These are phyloP conservation scores for Aspergillus floridensis DNA, from an alignment of 2,329 filamentous ascomycete genomes.

Conservation along the genomic window DNA sequence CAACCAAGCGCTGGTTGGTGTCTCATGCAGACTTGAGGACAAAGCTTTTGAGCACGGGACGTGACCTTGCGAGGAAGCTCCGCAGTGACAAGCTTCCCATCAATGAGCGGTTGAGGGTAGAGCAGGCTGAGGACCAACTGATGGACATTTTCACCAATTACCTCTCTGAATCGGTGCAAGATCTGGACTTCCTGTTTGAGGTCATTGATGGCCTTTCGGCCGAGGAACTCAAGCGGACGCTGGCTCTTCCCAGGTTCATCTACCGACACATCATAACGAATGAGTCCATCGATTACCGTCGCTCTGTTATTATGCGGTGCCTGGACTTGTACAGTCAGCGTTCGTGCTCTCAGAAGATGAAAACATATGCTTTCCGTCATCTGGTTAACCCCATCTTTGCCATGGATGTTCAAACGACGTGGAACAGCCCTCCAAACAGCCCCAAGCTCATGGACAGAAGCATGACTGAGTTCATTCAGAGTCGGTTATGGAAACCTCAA, in stretches of 20 bases:
- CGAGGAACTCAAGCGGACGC: conserved; percentile 75
- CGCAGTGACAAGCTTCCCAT: conserved; percentile 67
- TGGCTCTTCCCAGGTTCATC: conserved; percentile 75
- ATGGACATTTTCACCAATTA: conserved; percentile 82
- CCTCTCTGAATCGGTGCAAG: conserved; percentile 68
- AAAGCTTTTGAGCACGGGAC: conserved; percentile 63
- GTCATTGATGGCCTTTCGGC: conserved; percentile 80
- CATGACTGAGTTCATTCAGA: conserved; percentile 86
- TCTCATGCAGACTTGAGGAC: conserved; percentile 57
- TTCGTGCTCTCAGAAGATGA: conserved; percentile 78
- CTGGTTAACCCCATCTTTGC: conserved; percentile 94
- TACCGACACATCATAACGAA: conserved; percentile 81
- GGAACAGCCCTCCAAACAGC: conserved; percentile 57
- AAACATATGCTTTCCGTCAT: conserved; percentile 87
- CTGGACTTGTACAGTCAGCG: conserved; percentile 82
- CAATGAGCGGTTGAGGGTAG: conserved; percentile 74
- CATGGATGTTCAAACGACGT: conserved; percentile 89
- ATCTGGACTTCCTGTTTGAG: conserved; percentile 79
- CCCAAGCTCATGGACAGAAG: conserved; percentile 78
- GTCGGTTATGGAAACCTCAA: conserved; percentile 90
- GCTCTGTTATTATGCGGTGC: conserved; percentile 75
- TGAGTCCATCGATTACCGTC: conserved; percentile 82
- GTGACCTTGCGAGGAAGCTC: conserved; percentile 73
- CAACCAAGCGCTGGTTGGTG: conserved; percentile 65
- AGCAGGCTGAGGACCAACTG: conserved; percentile 84